A percentile compares a stretch with the other conserved stretches of the same genome.
Evolutionary conservation across 495 filamentous ascomycete species (phyloP).

Genomic region (Penicillium coprophilum): DNA sequence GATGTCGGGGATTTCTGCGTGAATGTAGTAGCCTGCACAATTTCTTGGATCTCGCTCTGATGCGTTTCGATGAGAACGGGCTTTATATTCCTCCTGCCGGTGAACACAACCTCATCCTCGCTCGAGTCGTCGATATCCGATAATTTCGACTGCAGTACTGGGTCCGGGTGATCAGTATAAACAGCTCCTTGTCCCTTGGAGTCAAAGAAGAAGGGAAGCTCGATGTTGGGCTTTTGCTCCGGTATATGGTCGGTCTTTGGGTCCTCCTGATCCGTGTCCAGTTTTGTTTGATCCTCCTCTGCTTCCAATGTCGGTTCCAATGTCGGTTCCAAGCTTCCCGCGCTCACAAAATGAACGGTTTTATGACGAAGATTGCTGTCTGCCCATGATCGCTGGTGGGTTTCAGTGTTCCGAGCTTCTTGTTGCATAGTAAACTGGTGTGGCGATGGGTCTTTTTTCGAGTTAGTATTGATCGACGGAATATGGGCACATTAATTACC

Average conservation of each 20-base stretch:
- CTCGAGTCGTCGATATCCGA: constrained; percentile 30
- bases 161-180: constrained; percentile 23
- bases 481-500: neutral
- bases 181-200: constrained; percentile 14
- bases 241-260: constrained; percentile 7
- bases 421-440: constrained; percentile 62
- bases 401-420: constrained; percentile 75
- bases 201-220: constrained; percentile 29
- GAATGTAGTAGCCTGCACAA: constrained; percentile 3
- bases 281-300: constrained; percentile 4
- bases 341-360: constrained; percentile 73
- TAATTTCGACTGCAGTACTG: constrained; percentile 1
- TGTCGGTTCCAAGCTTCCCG: constrained; percentile 54
- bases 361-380: constrained; percentile 49
- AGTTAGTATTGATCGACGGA: neutral
- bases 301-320: constrained; percentile 11
- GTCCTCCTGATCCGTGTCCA: neutral
- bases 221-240: neutral
- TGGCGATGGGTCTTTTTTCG: constrained; percentile 15
- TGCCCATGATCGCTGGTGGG: constrained; percentile 45
- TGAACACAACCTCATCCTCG: constrained; percentile 49
- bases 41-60: constrained; percentile 13
- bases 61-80: constrained; percentile 21
- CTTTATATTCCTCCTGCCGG: constrained; percentile 26
- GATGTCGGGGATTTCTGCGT: neutral